A percentile compares a stretch with the other conserved stretches of the same genome.
Conservation (phyloP, 768 basidiomycete genomes). For the Psilocybe tampanensis region DNA sequence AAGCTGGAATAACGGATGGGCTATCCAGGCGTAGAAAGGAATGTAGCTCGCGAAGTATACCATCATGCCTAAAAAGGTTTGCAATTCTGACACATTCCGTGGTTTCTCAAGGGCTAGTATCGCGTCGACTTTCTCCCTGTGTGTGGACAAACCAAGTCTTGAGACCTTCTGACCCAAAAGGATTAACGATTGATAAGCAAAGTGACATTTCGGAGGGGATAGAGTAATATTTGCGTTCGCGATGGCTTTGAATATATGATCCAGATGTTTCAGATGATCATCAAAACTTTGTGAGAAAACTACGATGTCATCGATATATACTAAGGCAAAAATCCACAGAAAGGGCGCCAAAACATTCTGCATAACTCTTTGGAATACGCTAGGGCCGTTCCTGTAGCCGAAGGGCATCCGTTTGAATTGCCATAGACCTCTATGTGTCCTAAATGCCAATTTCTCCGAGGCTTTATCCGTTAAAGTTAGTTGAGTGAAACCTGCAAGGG, state of each 20-base stretch:
- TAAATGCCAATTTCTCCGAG: slow-evolving; percentile 24
- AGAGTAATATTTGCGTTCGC: slow-evolving; percentile 29
- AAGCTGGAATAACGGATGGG: not conserved
- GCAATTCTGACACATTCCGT: slow-evolving; percentile 20
- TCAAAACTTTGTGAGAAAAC: slow-evolving; percentile 30
- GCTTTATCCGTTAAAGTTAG: not conserved
- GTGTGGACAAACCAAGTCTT: slow-evolving; percentile 35
- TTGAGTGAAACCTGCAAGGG: slow-evolving; percentile 41
- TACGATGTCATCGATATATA: slow-evolving; percentile 47
- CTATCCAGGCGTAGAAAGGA: slow-evolving; percentile 2
- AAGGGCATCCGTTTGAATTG: slow-evolving; percentile 46
- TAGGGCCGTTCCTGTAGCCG: slow-evolving; percentile 35
- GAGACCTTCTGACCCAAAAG: slow-evolving; percentile 17
- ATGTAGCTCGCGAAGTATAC: slow-evolving; percentile 3
- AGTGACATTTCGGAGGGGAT: slow-evolving; percentile 33
- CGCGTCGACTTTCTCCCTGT: slow-evolving; percentile 34
- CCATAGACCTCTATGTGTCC: slow-evolving; percentile 36
- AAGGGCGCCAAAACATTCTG: slow-evolving; percentile 34
- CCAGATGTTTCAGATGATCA: slow-evolving; percentile 33
- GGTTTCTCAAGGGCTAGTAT: slow-evolving; percentile 30
- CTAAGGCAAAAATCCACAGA: slow-evolving; percentile 40
- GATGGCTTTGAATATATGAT: slow-evolving; percentile 28
- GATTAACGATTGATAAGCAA: slow-evolving; percentile 30
- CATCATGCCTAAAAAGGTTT: slow-evolving; percentile 18
- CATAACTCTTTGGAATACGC: slow-evolving; percentile 44